These are phyloP conservation scores for Guillardia theta DNA, from an alignment of 78 protist genomes.

Conservation along the genomic window DNA sequence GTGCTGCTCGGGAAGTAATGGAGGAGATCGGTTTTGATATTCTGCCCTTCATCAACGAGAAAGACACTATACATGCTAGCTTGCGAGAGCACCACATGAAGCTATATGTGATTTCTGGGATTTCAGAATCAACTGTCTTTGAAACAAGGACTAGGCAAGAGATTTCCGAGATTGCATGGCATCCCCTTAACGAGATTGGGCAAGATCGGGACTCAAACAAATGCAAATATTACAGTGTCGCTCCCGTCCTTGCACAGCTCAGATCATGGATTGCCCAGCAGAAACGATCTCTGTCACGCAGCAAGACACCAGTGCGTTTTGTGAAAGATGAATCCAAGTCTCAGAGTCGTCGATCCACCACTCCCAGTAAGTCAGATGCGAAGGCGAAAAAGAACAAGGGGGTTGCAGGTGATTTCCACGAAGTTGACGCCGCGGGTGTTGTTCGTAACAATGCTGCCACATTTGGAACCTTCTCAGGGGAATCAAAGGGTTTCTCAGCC, in stretches of 20 bases:
- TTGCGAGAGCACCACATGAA: conserved; percentile 58
- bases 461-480: background rate
- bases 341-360: background rate
- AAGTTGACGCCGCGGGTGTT: background rate
- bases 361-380: background rate
- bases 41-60: conserved; percentile 33
- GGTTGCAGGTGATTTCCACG: background rate
- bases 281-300: background rate
- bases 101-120: conserved; percentile 66
- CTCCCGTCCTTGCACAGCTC: background rate
- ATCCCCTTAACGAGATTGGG: background rate
- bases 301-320: background rate
- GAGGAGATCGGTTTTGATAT: conserved; percentile 83
- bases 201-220: background rate
- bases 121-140: conserved; percentile 68
- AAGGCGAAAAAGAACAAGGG: background rate
- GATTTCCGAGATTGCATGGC: conserved; percentile 68
- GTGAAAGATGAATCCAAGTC: background rate
- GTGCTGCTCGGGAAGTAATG: conserved; percentile 82
- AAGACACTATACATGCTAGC: conserved; percentile 43
- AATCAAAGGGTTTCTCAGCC: background rate
- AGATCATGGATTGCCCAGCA: background rate
- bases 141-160: conserved; percentile 79
- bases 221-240: background rate
- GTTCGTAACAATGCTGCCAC: background rate